Evolutionary conservation across 306 rosid genomes (phyloP).

Genomic region (Herpetospermum pedunculosum): DNA sequence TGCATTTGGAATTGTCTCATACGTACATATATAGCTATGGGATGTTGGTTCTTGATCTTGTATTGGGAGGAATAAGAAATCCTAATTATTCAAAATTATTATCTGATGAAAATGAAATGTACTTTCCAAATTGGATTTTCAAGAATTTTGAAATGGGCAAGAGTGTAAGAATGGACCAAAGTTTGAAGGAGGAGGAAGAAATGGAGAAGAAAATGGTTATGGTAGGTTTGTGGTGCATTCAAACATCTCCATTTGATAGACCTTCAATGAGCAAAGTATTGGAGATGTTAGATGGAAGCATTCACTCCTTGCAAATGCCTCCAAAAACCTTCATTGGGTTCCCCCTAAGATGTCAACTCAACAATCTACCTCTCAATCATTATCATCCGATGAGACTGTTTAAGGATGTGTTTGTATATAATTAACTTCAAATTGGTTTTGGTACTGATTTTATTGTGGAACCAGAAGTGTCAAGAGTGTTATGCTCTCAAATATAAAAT

Average conservation of each 20-base stretch:
- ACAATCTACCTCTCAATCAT: background rate
- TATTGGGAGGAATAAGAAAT: background rate
- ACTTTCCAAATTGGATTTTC: background rate
- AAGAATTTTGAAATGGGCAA: background rate
- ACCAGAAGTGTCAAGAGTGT: too few relatives aligned
- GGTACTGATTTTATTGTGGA: too few relatives aligned
- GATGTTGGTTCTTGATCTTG: background rate
- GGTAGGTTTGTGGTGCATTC: constrained; percentile 4
- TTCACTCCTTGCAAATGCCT: background rate
- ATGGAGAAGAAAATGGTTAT: background rate
- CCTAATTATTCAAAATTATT: background rate
- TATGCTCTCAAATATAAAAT: too few relatives aligned
- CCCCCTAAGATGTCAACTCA: background rate
- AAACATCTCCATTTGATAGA: background rate
- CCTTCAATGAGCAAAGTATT: constrained; percentile 1
- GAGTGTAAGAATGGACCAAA: background rate
- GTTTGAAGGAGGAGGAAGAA: background rate
- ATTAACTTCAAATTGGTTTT: too few relatives aligned
- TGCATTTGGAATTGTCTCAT: background rate
- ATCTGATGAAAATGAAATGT: background rate
- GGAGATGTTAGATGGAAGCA: background rate
- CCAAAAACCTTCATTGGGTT: background rate
- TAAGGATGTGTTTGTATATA: background rate
- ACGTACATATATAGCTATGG: constrained; percentile 6
- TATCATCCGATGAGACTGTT: background rate